A percentile compares a stretch with the other conserved stretches of the same genome.
These are phyloP conservation scores for Stevia rebaudiana DNA, from an alignment of 140 eudicot genomes.

Conservation along the genomic window DNA sequence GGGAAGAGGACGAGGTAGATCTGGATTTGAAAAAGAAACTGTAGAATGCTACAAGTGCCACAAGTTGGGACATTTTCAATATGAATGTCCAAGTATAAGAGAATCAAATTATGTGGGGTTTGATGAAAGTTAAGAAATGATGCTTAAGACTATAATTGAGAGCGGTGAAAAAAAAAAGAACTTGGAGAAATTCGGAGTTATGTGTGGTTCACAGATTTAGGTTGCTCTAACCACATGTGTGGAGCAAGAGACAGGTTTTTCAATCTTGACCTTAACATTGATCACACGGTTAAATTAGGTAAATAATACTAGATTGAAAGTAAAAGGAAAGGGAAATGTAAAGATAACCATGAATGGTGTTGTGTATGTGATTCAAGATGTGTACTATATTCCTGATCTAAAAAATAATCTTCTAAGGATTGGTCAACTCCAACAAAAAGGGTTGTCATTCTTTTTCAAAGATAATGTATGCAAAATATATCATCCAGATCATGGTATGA, in stretches of 20 bases:
- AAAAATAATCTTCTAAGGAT: not conserved
- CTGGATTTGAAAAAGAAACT: not conserved
- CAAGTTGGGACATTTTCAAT: not conserved
- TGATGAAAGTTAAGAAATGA: not conserved
- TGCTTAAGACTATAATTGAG: not conserved
- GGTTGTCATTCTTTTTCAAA: not conserved
- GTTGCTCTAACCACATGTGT: conserved; percentile 8
- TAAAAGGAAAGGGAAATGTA: not conserved
- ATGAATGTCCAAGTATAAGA: not conserved
- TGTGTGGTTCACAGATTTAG: not conserved
- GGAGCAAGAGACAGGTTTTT: not conserved
- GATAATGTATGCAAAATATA: not conserved
- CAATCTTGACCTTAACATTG: not conserved
- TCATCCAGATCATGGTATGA: not conserved
- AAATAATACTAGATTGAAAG: not conserved
- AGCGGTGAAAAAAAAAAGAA: not conserved
- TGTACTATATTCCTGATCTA: not conserved
- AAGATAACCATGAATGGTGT: not conserved
- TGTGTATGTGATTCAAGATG: not conserved
- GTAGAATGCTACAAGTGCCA: conserved; percentile 8
- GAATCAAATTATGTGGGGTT: not conserved
- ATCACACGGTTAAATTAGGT: conserved; percentile 3
- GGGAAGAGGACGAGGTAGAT: not conserved
- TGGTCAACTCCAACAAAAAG: not conserved
- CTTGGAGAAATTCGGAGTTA: too few species aligned